Percentiles rank a stretch among this genome's conserved stretches.
Evolutionary conservation across 2,329 filamentous ascomycete species (phyloP).

Genomic region (Penicillium corylophilum): DNA sequence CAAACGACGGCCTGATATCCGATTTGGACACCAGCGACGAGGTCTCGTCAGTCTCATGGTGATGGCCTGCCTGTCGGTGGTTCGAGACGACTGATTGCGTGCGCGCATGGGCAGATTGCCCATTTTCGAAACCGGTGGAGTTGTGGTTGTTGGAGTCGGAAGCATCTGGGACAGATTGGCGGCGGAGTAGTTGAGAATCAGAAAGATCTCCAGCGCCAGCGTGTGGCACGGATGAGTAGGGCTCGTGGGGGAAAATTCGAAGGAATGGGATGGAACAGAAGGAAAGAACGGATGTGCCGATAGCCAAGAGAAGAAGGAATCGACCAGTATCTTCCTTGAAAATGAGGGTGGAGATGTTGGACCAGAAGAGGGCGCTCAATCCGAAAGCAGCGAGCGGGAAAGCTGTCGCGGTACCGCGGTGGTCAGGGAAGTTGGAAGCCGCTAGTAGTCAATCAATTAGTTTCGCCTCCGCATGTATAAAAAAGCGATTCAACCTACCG

Average conservation of each 20-base stretch:
- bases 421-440: conserved; percentile 85
- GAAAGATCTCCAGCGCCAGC: conserved; percentile 29
- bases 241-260: conserved; percentile 61
- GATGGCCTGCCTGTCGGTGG: conserved; percentile 22
- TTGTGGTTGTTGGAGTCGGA: conserved; percentile 35
- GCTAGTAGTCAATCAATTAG: conserved; percentile 49
- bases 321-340: conserved; percentile 81
- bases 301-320: conserved; percentile 76
- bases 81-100: conserved; percentile 32
- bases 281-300: conserved; percentile 74
- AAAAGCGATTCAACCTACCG: conserved; percentile 38
- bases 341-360: conserved; percentile 69
- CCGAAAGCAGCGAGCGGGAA: conserved; percentile 93
- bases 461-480: neutral
- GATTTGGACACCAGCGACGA: conserved; percentile 74
- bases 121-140: conserved; percentile 31
- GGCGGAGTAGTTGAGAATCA: conserved; percentile 34
- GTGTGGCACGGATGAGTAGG: conserved; percentile 44
- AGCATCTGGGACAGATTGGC: conserved; percentile 26
- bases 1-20: conserved; percentile 51
- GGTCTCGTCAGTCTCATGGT: conserved; percentile 64
- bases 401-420: conserved; percentile 89
- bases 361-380: conserved; percentile 95
- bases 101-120: conserved; percentile 26
- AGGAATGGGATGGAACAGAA: conserved; percentile 82